A percentile compares a stretch with the other conserved stretches of the same genome.
Evolutionary conservation across 305 asterid genomes (phyloP).

Genomic region (Fraxinus sp.): DNA sequence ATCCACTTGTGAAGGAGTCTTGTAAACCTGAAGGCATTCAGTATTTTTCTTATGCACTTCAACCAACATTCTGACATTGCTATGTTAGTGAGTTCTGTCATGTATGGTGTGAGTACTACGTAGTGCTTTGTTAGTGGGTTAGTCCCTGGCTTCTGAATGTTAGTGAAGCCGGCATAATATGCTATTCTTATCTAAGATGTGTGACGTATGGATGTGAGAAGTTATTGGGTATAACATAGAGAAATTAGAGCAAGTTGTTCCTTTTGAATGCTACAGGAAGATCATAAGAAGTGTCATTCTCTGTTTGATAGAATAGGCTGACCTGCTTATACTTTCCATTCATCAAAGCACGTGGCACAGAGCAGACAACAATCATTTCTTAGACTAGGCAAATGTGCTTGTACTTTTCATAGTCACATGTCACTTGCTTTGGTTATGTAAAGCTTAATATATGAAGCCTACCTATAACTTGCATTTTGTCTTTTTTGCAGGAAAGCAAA

Average conservation of each 20-base stretch:
- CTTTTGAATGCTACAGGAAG: neutral
- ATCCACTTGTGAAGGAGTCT: conserved; percentile 9
- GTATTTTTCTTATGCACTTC: conserved; percentile 10
- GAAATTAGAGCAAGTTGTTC: neutral
- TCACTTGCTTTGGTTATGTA: neutral
- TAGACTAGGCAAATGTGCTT: neutral
- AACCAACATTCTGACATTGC: conserved; percentile 3
- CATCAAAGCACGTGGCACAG: neutral
- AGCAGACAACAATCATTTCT: neutral
- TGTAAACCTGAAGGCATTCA: conserved; percentile 5
- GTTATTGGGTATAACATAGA: neutral
- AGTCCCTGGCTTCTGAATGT: conserved; percentile 2
- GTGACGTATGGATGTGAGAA: neutral
- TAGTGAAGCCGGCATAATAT: conserved; percentile 8
- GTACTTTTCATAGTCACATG: neutral
- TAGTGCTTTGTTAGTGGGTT: conserved; percentile 12
- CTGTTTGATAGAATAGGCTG: neutral
- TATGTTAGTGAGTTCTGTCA: conserved; percentile 4
- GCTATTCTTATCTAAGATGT: neutral
- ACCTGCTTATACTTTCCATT: neutral
- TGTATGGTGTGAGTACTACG: conserved; percentile 1
- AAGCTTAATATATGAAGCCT: neutral
- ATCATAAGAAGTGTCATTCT: neutral
- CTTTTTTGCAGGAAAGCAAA: conserved; percentile 77
- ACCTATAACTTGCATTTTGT: neutral